Conservation (phyloP, 495 filamentous ascomycete species). For the Sabuloglossum arenarium region DNA sequence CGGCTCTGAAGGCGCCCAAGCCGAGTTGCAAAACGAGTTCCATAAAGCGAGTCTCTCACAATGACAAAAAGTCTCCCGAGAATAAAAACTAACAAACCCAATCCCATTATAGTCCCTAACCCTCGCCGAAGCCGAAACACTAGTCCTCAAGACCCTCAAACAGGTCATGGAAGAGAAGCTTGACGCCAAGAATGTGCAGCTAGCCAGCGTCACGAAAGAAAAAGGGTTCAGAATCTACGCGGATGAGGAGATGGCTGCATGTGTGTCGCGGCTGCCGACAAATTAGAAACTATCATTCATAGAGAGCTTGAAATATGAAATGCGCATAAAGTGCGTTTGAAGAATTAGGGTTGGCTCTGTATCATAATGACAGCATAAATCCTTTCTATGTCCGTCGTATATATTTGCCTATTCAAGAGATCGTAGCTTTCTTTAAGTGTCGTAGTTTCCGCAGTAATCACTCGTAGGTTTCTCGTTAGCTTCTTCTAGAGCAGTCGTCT, state of each 20-base stretch:
- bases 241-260: slow-evolving; percentile 85
- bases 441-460: too few relatives aligned
- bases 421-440: too few relatives aligned
- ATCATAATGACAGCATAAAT: not conserved
- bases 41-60: slow-evolving; percentile 35
- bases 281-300: slow-evolving; percentile 18
- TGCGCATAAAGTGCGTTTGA: not conserved
- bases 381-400: too few relatives aligned
- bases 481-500: too few relatives aligned
- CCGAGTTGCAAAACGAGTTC: slow-evolving; percentile 94
- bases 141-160: slow-evolving; percentile 95
- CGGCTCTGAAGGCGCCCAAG: slow-evolving; percentile 89
- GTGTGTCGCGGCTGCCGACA: slow-evolving; percentile 49
- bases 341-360: not conserved
- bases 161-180: slow-evolving; percentile 99
- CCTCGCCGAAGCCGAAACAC: slow-evolving; percentile 74
- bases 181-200: slow-evolving; percentile 92
- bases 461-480: too few relatives aligned
- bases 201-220: slow-evolving; percentile 93
- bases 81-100: slow-evolving; percentile 7
- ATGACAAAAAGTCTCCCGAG: not conserved
- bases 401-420: too few relatives aligned
- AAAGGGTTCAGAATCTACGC: slow-evolving; percentile 95
- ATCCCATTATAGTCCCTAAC: slow-evolving; percentile 44
- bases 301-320: slow-evolving; percentile 2